Conservation (phyloP, 805 yeast species). For the Wickerhamomyces strasburgensis region DNA sequence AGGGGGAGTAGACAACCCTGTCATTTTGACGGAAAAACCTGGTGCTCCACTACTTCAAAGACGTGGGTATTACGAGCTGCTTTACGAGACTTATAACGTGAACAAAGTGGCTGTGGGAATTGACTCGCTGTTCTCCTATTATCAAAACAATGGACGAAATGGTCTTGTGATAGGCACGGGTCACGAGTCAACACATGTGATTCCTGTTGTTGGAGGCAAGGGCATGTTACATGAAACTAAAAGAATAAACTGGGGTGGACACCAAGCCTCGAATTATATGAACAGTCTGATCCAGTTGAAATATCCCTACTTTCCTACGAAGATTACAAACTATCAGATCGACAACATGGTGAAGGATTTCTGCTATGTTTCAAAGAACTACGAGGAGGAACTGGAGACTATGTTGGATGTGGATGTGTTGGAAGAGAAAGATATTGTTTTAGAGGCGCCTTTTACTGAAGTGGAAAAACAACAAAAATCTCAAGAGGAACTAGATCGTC, state of each 20-base stretch:
- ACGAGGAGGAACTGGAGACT: constrained; percentile 53
- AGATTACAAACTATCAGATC: constrained; percentile 57
- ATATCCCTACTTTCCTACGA: constrained; percentile 88
- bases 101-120: constrained; percentile 78
- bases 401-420: constrained; percentile 58
- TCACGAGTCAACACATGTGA: constrained; percentile 72
- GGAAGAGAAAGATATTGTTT: constrained; percentile 63
- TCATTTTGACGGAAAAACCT: constrained; percentile 73
- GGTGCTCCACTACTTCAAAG: constrained; percentile 71
- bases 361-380: constrained; percentile 73
- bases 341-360: constrained; percentile 65
- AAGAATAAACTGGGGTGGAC: constrained; percentile 91
- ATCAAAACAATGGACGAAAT: constrained; percentile 49
- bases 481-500: constrained; percentile 74
- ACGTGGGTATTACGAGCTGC: constrained; percentile 66
- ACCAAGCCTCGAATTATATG: constrained; percentile 60
- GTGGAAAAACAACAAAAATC: constrained; percentile 65
- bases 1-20: constrained; percentile 65
- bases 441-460: constrained; percentile 78
- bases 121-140: constrained; percentile 75
- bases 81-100: constrained; percentile 78
- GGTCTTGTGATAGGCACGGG: constrained; percentile 86
- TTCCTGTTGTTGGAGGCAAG: constrained; percentile 73
- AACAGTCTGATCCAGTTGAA: constrained; percentile 64
- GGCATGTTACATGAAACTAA: constrained; percentile 66